Base-by-base conservation (phyloP, 345 rosid species). In the Iberis pinnata region DNA sequence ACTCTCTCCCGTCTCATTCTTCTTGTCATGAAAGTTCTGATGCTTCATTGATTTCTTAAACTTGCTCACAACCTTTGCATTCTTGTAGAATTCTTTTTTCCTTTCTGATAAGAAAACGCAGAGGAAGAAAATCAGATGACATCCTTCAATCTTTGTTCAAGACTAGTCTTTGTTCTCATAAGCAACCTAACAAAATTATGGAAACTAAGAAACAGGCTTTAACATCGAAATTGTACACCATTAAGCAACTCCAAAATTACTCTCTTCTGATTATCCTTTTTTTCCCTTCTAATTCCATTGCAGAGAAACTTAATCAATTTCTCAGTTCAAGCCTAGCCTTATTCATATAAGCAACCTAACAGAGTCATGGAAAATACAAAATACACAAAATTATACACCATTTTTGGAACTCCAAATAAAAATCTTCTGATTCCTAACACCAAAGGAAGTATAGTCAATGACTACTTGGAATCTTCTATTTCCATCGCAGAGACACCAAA, bases 21-120 rank as follows among this genome's bases (percentile, higher is more conserved):
- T 54, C 9, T 48, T n/a, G n/a, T n/a, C 81, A 76, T 70, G 67
- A 9, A 48, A 25, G 56, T 29, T 63, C 18, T 73, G 61, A 39
- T 69, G 80, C 78, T 82, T 81, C 15, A 56, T 15, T 39, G 72
- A 56, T 66, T 77, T 80, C 77, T 69, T 78, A 53, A 73, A 90
- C 79, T 79, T 82, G 73, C 76, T 77, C 31, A 86, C 79, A 52
- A 53, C 69, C 69, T 86, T 89, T 0, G 88, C 97, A 71, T 86
- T 89, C 75, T 80, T 82, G 59, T 82, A 87, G 66, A 81, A 82
- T 32, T 87, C 98, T 41, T 74, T 79, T 26, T 76, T 77, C 69
- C 79, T 75, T 70, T 87, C 96, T 84, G 75, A 20, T 20, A 8
- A 18, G 0, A 27, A 55, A 4, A 18, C 22, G 18, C n/a, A 31